These are phyloP conservation scores for Mangifera indica DNA, from an alignment of 345 rosid species.

Conservation along the genomic window DNA sequence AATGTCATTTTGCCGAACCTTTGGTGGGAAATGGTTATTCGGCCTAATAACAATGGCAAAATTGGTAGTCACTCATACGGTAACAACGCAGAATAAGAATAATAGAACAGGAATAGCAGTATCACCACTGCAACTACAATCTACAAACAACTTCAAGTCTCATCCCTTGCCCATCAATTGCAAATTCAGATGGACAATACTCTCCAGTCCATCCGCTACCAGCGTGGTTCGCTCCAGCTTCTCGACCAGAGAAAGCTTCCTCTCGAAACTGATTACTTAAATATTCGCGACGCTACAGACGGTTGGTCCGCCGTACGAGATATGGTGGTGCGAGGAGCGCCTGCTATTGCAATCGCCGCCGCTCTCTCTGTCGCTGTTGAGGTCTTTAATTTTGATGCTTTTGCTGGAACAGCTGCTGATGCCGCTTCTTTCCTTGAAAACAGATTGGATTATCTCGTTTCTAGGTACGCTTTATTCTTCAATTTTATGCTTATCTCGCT, in stretches of 20 bases:
- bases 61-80: no score
- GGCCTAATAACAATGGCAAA: no score
- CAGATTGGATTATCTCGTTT: slow-evolving; percentile 75
- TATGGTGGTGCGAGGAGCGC: slow-evolving; percentile 99
- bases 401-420: slow-evolving; percentile 49
- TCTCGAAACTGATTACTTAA: slow-evolving; percentile 59
- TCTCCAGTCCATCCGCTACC: slow-evolving; percentile 62
- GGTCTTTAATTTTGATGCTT: slow-evolving; percentile 54
- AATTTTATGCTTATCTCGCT: neutral
- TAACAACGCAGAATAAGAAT: no score
- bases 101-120: no score
- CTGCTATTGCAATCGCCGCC: slow-evolving; percentile 94
- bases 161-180: neutral
- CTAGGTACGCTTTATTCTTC: slow-evolving; percentile 41
- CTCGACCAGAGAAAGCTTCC: slow-evolving; percentile 96
- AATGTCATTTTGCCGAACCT: no score
- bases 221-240: slow-evolving; percentile 65
- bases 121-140: no score
- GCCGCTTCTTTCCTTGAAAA: slow-evolving; percentile 53
- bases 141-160: no score
- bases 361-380: slow-evolving; percentile 92
- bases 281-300: slow-evolving; percentile 55
- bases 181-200: slow-evolving; percentile 22
- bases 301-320: slow-evolving; percentile 95
- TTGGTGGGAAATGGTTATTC: no score